Evolutionary conservation across 2,329 filamentous ascomycete species (phyloP).

Genomic region (Chaetothyriales sp.): DNA sequence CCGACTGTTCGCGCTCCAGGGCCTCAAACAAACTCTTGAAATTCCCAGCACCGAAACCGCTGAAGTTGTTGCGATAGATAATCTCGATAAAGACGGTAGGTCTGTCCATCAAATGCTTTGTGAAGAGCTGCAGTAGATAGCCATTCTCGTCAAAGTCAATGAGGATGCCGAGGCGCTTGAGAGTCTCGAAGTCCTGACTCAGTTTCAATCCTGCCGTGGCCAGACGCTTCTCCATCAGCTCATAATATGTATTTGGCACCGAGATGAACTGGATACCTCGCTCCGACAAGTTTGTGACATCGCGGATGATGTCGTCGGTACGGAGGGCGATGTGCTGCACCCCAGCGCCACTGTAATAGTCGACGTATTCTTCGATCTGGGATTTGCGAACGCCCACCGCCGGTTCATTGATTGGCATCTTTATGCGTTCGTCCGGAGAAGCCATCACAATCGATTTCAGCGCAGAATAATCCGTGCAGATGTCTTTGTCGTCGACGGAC

Average conservation of each 20-base stretch:
- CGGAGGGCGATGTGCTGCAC: conserved; percentile 88
- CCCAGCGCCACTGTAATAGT: conserved; percentile 79
- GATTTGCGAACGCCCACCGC: conserved; percentile 78
- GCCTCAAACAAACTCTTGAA: conserved; percentile 94
- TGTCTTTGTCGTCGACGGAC: conserved; percentile 86
- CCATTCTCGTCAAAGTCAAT: conserved; percentile 92
- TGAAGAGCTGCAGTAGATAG: conserved; percentile 65
- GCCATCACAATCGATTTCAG: conserved; percentile 85
- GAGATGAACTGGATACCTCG: conserved; percentile 86
- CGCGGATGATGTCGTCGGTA: conserved; percentile 63
- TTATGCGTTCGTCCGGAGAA: conserved; percentile 69
- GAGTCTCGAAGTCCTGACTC: conserved; percentile 63
- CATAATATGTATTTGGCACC: conserved; percentile 79
- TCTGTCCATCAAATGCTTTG: conserved; percentile 81
- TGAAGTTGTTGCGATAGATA: conserved; percentile 81
- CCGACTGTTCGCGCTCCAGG: conserved; percentile 81
- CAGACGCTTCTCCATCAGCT: conserved; percentile 58
- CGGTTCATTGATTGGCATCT: conserved; percentile 98
- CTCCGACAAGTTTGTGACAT: conserved; percentile 66
- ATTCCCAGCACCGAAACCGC: conserved; percentile 86
- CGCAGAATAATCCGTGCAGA: conserved; percentile 84
- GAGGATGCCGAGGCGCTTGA: conserved; percentile 69
- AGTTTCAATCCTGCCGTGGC: conserved; percentile 48
- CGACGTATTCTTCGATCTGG: conserved; percentile 87
- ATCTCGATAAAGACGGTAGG: conserved; percentile 95